A percentile compares a stretch with the other conserved stretches of the same genome.
These are phyloP conservation scores for Cyberlindnera veronae DNA, from an alignment of 805 yeast genomes.

Conservation along the genomic window DNA sequence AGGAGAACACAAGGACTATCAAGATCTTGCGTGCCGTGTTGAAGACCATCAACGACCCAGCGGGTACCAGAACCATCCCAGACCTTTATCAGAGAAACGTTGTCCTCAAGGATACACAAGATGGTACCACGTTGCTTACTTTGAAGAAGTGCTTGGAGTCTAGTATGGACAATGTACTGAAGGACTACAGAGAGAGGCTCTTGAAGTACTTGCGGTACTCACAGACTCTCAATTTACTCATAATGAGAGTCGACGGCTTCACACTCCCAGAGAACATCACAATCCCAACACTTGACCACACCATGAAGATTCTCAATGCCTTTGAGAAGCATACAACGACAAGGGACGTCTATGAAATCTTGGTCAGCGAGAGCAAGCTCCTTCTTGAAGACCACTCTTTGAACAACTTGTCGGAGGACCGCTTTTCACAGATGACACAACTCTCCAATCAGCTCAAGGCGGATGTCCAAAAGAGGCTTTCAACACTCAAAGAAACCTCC, in stretches of 20 bases:
- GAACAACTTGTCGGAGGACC: conserved; percentile 23
- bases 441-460: conserved; percentile 13
- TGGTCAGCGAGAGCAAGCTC: conserved; percentile 16
- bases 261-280: not conserved
- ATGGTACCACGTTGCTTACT: conserved; percentile 33
- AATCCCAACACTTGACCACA: conserved; percentile 21
- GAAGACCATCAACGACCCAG: conserved; percentile 32
- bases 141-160: conserved; percentile 30
- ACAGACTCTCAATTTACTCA: conserved; percentile 5
- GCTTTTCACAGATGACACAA: conserved; percentile 7
- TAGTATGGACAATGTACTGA: conserved; percentile 31
- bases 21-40: conserved; percentile 30
- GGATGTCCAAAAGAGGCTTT: conserved; percentile 20
- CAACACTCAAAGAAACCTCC: conserved; percentile 11
- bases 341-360: conserved; percentile 21
- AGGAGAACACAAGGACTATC: conserved; percentile 29
- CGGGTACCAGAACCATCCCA: conserved; percentile 37
- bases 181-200: conserved; percentile 30
- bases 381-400: conserved; percentile 23
- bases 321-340: conserved; percentile 8
- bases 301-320: conserved; percentile 4
- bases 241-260: conserved; percentile 13
- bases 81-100: conserved; percentile 40
- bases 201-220: conserved; percentile 20
- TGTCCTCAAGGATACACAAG: conserved; percentile 19